Evolutionary conservation across 2,329 filamentous ascomycete genomes (phyloP).

Genomic region (Fusarium brevicatenulatum): DNA sequence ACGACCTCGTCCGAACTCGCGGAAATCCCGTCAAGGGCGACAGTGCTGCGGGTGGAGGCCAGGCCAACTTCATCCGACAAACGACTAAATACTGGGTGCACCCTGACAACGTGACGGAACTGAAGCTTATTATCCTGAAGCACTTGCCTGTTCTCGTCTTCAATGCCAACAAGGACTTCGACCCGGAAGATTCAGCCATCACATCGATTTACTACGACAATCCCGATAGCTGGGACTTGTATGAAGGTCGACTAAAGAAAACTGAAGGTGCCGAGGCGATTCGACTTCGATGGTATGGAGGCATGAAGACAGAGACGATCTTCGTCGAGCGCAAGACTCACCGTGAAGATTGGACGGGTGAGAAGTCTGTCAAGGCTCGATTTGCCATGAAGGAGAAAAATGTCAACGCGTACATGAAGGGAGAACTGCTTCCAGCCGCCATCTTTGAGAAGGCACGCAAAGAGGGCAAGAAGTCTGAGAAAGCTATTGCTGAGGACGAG

Average conservation of each 20-base stretch:
- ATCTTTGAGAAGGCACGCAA: constrained; percentile 97
- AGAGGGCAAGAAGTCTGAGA: constrained; percentile 92
- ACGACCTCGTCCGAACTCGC: constrained; percentile 91
- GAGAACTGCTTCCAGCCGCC: constrained; percentile 83
- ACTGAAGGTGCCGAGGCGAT: constrained; percentile 97
- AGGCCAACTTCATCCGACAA: constrained; percentile 95
- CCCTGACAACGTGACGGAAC: constrained; percentile 95
- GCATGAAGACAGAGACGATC: constrained; percentile 93
- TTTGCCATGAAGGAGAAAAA: constrained; percentile 98
- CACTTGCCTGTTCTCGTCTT: constrained; percentile 97
- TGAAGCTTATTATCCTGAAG: constrained; percentile 98
- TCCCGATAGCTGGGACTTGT: constrained; percentile 90
- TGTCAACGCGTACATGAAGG: constrained; percentile 88
- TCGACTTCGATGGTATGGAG: constrained; percentile 95
- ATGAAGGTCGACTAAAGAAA: constrained; percentile 94
- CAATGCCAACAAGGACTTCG: constrained; percentile 97
- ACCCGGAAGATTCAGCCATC: constrained; percentile 89
- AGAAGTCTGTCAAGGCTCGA: constrained; percentile 98
- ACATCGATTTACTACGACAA: constrained; percentile 99
- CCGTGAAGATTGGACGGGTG: constrained; percentile 98
- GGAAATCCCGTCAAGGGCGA: constrained; percentile 94
- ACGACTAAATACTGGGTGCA: constrained; percentile 99
- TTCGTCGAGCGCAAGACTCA: constrained; percentile 99
- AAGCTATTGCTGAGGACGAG: constrained; percentile 91
- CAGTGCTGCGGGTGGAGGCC: constrained; percentile 86